Base-by-base conservation (phyloP, 2,329 filamentous ascomycete genomes). In the Fusarium virguliforme region DNA sequence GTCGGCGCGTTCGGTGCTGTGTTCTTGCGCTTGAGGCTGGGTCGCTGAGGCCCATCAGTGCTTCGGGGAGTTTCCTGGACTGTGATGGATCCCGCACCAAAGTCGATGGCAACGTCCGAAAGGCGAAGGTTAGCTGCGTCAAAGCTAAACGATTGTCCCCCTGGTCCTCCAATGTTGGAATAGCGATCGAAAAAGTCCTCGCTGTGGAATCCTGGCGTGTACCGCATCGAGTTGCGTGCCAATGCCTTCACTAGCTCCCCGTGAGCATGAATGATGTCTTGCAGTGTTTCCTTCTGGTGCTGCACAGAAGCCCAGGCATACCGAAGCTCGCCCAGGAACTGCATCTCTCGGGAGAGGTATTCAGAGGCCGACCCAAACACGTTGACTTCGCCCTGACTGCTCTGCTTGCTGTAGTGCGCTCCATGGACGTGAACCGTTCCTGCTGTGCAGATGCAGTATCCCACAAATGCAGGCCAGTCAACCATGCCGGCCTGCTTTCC, bases 181-280 rank as follows among this genome's bases (percentile, higher is more conserved):
- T 97, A 97, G 30, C 94, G 87, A 74, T 96, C 93, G 74, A 96
- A 95, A 80, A 97, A 97, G 77, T 96, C 93, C 70, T 96, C 94
- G 13, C 95, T 87, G 67, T 96, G 93, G 75, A 96, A 95, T 2
- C 93, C 92, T 0, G 93, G 91, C 0, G 91, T 91, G 72, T 94
- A 94, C 9, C 92, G 83, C 86, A 93, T 91, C 8, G 77, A 72
- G 68, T 89, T 93, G 60, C 86, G 90, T 1, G 89, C 86, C 22
- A 94, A 80, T 4, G 88, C 90, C 76, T 93, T 92, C 59, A 95
- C 90, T n/a, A 97, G 85, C 78, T 95, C 92, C 0, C 89, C 86
- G 76, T 97, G 94, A n/a, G 91, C 92, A 28, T 88, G 88, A 77
- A 92, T 95, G 10, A 97, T 91, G 8, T 86, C 88, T 79, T 95